Percentiles rank a stretch among this genome's conserved stretches.
Conservation (phyloP, 2,329 filamentous ascomycete species). For the Penicillium rolfsii region DNA sequence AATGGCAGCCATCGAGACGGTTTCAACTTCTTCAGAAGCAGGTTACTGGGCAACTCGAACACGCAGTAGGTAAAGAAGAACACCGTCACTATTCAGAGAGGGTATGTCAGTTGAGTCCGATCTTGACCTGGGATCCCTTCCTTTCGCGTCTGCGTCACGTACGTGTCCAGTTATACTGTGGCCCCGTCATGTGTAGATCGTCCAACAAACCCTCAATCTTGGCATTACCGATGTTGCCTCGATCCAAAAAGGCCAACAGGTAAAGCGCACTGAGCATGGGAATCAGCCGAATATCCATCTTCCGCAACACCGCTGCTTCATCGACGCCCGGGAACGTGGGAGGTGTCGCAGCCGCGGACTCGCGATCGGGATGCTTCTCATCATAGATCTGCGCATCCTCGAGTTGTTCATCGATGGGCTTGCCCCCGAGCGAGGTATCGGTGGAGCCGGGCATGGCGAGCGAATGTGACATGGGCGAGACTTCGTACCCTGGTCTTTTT, state of each 20-base stretch:
- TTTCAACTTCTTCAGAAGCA: conserved; percentile 29
- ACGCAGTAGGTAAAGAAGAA: conserved; percentile 35
- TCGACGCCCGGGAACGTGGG: conserved; percentile 17
- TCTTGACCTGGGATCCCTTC: neutral
- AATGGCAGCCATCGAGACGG: conserved; percentile 37
- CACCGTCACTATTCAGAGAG: conserved; percentile 31
- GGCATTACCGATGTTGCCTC: conserved; percentile 43
- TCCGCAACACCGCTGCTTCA: conserved; percentile 30
- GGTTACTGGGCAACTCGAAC: conserved; percentile 28
- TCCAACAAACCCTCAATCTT: conserved; percentile 38
- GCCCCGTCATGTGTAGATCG: conserved; percentile 35
- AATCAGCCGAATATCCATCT: conserved; percentile 35
- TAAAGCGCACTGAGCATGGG: conserved; percentile 36
- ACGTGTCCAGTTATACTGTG: conserved; percentile 39
- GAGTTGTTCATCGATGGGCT: conserved; percentile 13
- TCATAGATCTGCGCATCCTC: conserved; percentile 14
- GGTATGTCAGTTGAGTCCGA: no score
- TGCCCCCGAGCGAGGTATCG: conserved; percentile 13
- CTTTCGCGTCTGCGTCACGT: conserved; percentile 3
- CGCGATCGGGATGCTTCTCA: conserved; percentile 12
- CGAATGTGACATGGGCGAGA: neutral
- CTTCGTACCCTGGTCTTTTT: neutral
- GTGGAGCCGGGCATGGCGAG: conserved; percentile 14
- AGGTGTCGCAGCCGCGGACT: conserved; percentile 9
- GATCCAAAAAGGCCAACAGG: conserved; percentile 38